Evolutionary conservation across 192 early-diverging fungal genomes (phyloP), one percentile per base, ranked within the genome.

Genomic region (Backusella macrospora): DNA sequence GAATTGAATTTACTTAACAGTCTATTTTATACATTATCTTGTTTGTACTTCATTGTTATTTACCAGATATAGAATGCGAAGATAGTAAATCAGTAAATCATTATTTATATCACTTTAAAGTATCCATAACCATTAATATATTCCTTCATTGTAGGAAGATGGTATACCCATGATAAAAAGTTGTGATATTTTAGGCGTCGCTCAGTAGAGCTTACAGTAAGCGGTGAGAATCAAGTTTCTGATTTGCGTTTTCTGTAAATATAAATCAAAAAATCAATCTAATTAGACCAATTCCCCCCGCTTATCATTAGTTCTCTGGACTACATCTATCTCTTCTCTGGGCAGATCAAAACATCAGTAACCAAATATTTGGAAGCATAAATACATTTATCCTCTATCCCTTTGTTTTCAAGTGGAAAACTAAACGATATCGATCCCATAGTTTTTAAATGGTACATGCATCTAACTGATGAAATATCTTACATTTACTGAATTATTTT

Each of bases 321-420:
- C 14, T 47, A 6, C 21, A 68, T 68, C 10, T 68, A 68, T 47
- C 66, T 68, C 18, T 68, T 68, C 29, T 68, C 66, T 47, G 66
- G 21, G 16, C 4, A 66, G 5, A 66, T 42, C 13, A 8, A 66
- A 16, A 42, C 0, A 1, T 66, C 64, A 5, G 39, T 66, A 43
- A 66, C 29, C 7, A 66, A 66, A n/a, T 66, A 66, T 42, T 37
- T 66, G 34, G 64, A 39, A 66, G 43, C 39, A 15, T 39, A 66
- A 42, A 3, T 0, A 10, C 64, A 66, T 66, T 2, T 42, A 39
- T 38, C 14, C 18, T 66, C 34, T 9, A 42, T 66, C 37, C 1
- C 38, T 37, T n/a, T 6, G 9, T 66, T 66, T 42, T 10, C 10
- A 40, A 37, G 64, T 66, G 6, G 18, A 42, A 66, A 65, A 40